Evolutionary conservation across 257 asterid species (phyloP), one percentile per base, ranked within the genome.

Genomic region (Penstemon eatonii): DNA sequence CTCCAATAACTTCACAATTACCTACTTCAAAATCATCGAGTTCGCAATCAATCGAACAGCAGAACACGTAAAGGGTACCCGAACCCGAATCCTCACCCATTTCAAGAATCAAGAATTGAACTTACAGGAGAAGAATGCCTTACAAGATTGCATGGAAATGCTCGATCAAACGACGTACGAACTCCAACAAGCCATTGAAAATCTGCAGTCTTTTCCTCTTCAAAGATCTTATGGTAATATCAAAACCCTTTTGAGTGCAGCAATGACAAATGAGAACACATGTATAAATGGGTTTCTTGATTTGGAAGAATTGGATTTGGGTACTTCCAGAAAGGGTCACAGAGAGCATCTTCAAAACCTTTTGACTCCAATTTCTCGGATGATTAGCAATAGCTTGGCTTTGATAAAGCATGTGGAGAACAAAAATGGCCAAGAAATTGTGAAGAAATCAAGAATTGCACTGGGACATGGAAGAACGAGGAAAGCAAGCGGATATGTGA

Each of bases 241-340:
- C 82, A 82, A 80, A 57, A 79, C 89, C 72, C 90, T 82, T 15
- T 44, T 85, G 40, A 87, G 95, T 38, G 93, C 88, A 13, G 91
- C 93, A 11, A 88, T 88, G 91, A 86, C 91, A 0, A 86, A 88
- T 44, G 84, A 81, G 56, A 69, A 81, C 46, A 77, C 96, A n/a
- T 88, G 96, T 85, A 77, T 88, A n/a, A 76, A 79, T 51, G 96
- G 96, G 50, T 82, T 88, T 57, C 71, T 80, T 19, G 89, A 88
- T 25, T 63, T 82, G 68, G 86, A 82, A 54, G 78, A 69, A n/a
- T 49, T 72, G 36, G 76, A 56, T 55, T 57, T 51, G 18, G 53
- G 10, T 12, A 44, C 3, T 15, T 70, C 7, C 33, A 25, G 33
- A 18, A 72, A 69, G 47, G 75, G 58, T 38, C 77, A 73, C 60